Base-by-base conservation (phyloP, 805 yeast genomes). In the Teunomyces aglyptinius region DNA sequence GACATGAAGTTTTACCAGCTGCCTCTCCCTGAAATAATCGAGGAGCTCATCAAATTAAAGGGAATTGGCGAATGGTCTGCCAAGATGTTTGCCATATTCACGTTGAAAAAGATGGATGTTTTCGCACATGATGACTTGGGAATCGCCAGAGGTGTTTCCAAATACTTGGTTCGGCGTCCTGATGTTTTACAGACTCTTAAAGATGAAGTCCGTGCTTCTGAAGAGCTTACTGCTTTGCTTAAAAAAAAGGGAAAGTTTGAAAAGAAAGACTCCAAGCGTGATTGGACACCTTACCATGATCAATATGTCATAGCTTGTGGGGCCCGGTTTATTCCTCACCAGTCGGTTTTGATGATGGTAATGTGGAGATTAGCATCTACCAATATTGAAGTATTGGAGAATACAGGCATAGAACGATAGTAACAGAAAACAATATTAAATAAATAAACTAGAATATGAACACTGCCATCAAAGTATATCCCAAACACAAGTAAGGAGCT, bases 61-160 rank as follows among this genome's bases (percentile, higher is more conserved):
- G 95, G 95, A 0, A 77, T 87, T 13, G 95, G 94, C 0, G 75
- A 76, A 1, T 91, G 98, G 98, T 81, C 90, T 4, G 91, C 94
- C 0, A 86, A 85, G 45, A 91, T 91, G 96, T 91, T 89, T 63
- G 65, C 87, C 13, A 58, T 85, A 18, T 89, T 89, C 59, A 85
- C 86, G 1, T 66, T 90, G 38, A 76, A 75, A 20, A 75, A 87
- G 47, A 59, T 79, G 59, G 83, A 91, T 60, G 80, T 88, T 0
- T 89, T 89, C 61, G 85, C 94, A 4, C 68, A 78, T 4, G 88
- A 83, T 15, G 97, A 91, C 65, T 66, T 91, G 40, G 97, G 97
- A 1, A 78, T 91, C 2, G 89, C 91, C 27, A 70, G 96, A 51
- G 97, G 97, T 0, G 78, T 84, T 48, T 77, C 89, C 0, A 62